Evolutionary conservation across 2,329 filamentous ascomycete species (phyloP).

Genomic region (Diplodia mutila): DNA sequence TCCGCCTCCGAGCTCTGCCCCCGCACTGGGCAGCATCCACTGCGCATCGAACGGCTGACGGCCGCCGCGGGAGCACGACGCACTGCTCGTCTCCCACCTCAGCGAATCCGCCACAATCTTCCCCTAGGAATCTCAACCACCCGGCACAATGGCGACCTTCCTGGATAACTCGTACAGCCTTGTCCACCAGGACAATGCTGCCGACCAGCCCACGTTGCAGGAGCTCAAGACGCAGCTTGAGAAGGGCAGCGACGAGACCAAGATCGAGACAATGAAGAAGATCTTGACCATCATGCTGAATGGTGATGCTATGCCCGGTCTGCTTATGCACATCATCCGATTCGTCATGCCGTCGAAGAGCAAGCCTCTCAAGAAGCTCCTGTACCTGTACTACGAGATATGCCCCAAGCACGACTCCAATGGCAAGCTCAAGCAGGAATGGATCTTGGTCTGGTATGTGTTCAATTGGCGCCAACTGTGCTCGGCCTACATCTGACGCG

Average conservation of each 20-base stretch:
- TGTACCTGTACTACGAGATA: slow-evolving; percentile 99
- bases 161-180: slow-evolving; percentile 94
- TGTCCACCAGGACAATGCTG: slow-evolving; percentile 96
- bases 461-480: slow-evolving; percentile 26
- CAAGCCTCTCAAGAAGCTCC: slow-evolving; percentile 94
- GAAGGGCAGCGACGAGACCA: slow-evolving; percentile 90
- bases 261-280: slow-evolving; percentile 85
- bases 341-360: slow-evolving; percentile 99
- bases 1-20: slow-evolving; percentile 11
- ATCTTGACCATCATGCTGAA: slow-evolving; percentile 98
- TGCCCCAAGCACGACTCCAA: slow-evolving; percentile 91
- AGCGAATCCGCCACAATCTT: neutral
- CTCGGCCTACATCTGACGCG: slow-evolving; percentile 18
- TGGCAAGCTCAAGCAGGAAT: slow-evolving; percentile 98
- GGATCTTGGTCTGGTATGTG: slow-evolving; percentile 94
- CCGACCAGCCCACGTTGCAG: slow-evolving; percentile 85
- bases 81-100: slow-evolving; percentile 29
- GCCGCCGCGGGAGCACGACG: slow-evolving; percentile 35
- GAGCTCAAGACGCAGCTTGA: slow-evolving; percentile 92
- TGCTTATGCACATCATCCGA: slow-evolving; percentile 99
- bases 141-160: slow-evolving; percentile 82
- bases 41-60: slow-evolving; percentile 34
- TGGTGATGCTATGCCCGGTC: slow-evolving; percentile 89
- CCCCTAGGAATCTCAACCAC: neutral
- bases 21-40: slow-evolving; percentile 25